Evolutionary conservation across 495 filamentous ascomycete species (phyloP).

Genomic region (Trichoderma parareesei): DNA sequence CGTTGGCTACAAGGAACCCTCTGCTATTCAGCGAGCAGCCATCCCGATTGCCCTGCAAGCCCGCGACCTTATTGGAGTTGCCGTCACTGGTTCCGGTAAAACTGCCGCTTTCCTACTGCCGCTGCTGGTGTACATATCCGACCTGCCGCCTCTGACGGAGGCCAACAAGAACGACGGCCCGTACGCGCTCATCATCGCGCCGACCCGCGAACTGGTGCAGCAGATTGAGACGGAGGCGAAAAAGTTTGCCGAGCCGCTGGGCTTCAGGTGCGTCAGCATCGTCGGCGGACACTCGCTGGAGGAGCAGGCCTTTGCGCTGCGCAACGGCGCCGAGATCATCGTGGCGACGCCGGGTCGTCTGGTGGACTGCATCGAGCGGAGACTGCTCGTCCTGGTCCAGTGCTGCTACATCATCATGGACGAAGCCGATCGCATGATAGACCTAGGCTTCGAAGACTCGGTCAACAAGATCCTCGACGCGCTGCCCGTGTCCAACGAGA

Average conservation of each 20-base stretch:
- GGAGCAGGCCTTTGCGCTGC: constrained; percentile 85
- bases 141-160: constrained; percentile 78
- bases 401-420: constrained; percentile 98
- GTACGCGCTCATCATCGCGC: constrained; percentile 92
- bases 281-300: constrained; percentile 95
- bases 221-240: constrained; percentile 94
- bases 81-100: constrained; percentile 98
- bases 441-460: constrained; percentile 94
- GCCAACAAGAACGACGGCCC: constrained; percentile 91
- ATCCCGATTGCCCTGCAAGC: constrained; percentile 93
- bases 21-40: constrained; percentile 84
- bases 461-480: constrained; percentile 98
- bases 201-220: constrained; percentile 96
- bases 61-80: constrained; percentile 93
- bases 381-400: constrained; percentile 83
- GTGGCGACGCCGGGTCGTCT: constrained; percentile 97
- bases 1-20: constrained; percentile 91
- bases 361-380: constrained; percentile 91
- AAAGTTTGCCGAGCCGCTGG: constrained; percentile 86
- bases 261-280: constrained; percentile 93
- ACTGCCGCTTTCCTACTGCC: constrained; percentile 93
- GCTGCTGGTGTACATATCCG: constrained; percentile 91
- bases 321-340: constrained; percentile 97
- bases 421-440: constrained; percentile 99
- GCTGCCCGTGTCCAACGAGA: constrained; percentile 91